phyloP scores from a whole-genome alignment of 345 rosid species.

The Salix udensis region DNA sequence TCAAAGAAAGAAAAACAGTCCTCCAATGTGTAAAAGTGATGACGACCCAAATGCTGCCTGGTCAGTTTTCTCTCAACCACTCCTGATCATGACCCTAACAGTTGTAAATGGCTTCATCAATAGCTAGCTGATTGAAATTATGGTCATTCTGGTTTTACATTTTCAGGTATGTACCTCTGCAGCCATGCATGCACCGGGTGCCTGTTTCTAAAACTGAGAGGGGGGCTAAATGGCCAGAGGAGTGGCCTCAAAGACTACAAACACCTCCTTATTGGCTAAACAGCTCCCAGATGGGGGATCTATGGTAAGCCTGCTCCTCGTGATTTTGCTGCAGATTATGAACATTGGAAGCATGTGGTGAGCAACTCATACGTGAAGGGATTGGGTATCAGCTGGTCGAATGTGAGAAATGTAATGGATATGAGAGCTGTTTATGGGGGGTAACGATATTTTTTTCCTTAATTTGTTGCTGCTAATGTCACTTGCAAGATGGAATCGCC shows the following conservation, averaged over 20 bases:
- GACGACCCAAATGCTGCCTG: conserved; percentile 92
- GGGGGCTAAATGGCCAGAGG: conserved; percentile 70
- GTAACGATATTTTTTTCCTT: conserved; percentile 26
- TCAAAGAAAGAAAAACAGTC: conserved; percentile 51
- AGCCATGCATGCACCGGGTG: conserved; percentile 71
- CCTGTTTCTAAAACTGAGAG: conserved; percentile 47
- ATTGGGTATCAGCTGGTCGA: conserved; percentile 76
- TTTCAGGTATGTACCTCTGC: conserved; percentile 84
- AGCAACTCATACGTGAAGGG: conserved; percentile 60
- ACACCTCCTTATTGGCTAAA: conserved; percentile 77
- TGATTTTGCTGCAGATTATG: conserved; percentile 67
- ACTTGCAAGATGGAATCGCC: not conserved
- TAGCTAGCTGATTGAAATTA: not conserved
- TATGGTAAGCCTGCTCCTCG: conserved; percentile 82
- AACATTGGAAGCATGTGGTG: conserved; percentile 78
- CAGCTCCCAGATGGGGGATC: conserved; percentile 89
- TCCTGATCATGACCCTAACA: not conserved
- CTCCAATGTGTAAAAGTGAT: conserved; percentile 67
- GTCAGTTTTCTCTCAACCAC: conserved; percentile 27
- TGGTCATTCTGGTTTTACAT: not conserved
- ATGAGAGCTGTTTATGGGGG: conserved; percentile 96
- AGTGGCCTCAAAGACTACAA: conserved; percentile 67
- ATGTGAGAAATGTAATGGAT: conserved; percentile 87
- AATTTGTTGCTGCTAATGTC: not conserved
- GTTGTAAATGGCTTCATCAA: not conserved